Base-by-base conservation (phyloP, 1,139 yeast genomes). In the Zygoascus hellenicus region DNA sequence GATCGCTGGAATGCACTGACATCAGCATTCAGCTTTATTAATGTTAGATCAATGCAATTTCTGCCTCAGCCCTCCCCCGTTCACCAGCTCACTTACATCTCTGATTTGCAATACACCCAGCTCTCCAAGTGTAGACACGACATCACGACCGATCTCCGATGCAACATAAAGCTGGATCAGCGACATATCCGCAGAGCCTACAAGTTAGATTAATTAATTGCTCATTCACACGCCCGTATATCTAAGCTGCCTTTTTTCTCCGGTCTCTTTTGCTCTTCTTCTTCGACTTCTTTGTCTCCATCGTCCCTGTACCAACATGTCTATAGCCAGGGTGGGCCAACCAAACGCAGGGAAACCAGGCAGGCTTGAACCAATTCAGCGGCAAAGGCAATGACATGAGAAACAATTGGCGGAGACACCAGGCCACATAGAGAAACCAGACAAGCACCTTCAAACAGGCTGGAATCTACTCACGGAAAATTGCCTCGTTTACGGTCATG, bases 161-260 rank as follows among this genome's bases (percentile, higher is more conserved):
- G 98, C 90, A 49, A 94, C 82, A 66, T 86, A 92, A 62, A 92
- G 77, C 71, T 92, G 97, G 36, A 90, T 90, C 54, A 92, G 75
- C 38, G 92, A 77, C 97, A 92, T 92, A 52, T 90, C 95, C 69
- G 97, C 97, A 51, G 97, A 87, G 67, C 95, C 58, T 54, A 14
- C 5, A n/a, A 13, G 51, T 43, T 43, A 47, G 48, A 35, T 31
- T 10, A 22, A 4, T 4, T 22, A n/a, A n/a, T n/a, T n/a, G n/a
- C n/a, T n/a, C n/a, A n/a, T n/a, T n/a, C n/a, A n/a, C n/a, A n/a
- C n/a, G n/a, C n/a, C n/a, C n/a, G n/a, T n/a, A n/a, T n/a, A n/a
- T n/a, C n/a, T n/a, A n/a, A n/a, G 26, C 26, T 22, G 26, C 26
- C 7, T 7, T 22, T 22, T 7, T 22, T 5, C 26, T 7, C 4